phyloP scores from a whole-genome alignment of 2,329 filamentous ascomycete species.

The Fusarium verticillioides region DNA sequence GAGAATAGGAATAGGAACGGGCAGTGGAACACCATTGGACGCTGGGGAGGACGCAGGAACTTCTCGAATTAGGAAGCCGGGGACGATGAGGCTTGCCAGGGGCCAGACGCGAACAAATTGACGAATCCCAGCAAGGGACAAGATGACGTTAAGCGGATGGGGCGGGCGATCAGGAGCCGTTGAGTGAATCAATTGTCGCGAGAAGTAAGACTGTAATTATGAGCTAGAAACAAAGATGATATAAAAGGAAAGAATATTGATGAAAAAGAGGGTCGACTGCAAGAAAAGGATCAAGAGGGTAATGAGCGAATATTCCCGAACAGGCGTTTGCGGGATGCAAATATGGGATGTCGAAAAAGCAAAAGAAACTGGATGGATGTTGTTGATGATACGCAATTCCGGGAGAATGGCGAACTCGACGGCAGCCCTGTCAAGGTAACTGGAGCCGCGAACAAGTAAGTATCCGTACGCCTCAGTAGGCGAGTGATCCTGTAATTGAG shows the following conservation, averaged over 20 bases:
- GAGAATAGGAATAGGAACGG: slow-evolving; percentile 28
- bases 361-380: slow-evolving; percentile 23
- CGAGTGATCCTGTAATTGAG: slow-evolving; percentile 16
- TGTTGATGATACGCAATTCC: slow-evolving; percentile 14
- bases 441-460: slow-evolving; percentile 4
- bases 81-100: slow-evolving; percentile 34
- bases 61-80: slow-evolving; percentile 26
- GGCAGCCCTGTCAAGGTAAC: slow-evolving; percentile 1
- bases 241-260: slow-evolving; percentile 1
- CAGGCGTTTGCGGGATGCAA: slow-evolving; percentile 19
- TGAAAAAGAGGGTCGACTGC: not conserved
- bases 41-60: slow-evolving; percentile 18
- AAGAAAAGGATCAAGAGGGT: not conserved
- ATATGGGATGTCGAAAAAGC: slow-evolving; percentile 35
- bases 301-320: slow-evolving; percentile 32
- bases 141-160: slow-evolving; percentile 38
- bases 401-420: slow-evolving; percentile 2
- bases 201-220: slow-evolving; percentile 17
- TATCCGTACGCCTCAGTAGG: not conserved
- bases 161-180: slow-evolving; percentile 39
- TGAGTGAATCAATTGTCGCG: slow-evolving; percentile 21
- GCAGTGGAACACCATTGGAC: slow-evolving; percentile 33
- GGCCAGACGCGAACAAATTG: slow-evolving; percentile 30
- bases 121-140: slow-evolving; percentile 40
- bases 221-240: not conserved